A percentile compares a stretch with the other conserved stretches of the same genome.
Evolutionary conservation across 192 early-diverging fungal species (phyloP).

Genomic region (Podila clonocystis): DNA sequence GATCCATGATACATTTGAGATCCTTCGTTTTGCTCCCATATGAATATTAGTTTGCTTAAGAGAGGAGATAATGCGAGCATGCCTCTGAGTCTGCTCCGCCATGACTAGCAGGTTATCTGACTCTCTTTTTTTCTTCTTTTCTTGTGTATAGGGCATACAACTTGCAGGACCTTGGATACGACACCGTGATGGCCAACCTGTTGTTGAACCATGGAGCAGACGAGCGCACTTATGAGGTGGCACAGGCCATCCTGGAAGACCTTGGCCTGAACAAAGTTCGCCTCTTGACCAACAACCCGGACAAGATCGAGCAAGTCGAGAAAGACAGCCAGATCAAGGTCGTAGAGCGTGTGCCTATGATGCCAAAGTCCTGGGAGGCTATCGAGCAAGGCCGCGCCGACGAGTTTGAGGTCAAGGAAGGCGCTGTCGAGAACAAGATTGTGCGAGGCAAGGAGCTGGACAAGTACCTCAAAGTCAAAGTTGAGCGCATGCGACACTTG

Average conservation of each 20-base stretch:
- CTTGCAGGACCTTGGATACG: conserved; percentile 94
- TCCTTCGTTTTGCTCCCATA: conserved; percentile 9
- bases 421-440: conserved; percentile 40
- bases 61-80: no score
- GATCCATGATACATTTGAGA: no score
- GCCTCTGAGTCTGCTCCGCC: no score
- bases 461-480: conserved; percentile 89
- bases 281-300: conserved; percentile 95
- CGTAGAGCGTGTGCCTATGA: conserved; percentile 88
- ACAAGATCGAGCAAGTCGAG: conserved; percentile 88
- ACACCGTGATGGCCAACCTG: conserved; percentile 93
- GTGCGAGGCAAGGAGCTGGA: conserved; percentile 70
- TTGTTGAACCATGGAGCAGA: conserved; percentile 91
- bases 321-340: conserved; percentile 75
- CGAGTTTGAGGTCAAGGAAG: conserved; percentile 33
- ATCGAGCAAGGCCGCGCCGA: conserved; percentile 29
- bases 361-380: conserved; percentile 84
- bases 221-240: conserved; percentile 92
- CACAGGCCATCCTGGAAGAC: conserved; percentile 88
- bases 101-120: not conserved
- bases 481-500: conserved; percentile 92
- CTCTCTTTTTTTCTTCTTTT: conserved; percentile 3
- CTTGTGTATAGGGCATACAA: conserved; percentile 85
- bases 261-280: conserved; percentile 77
- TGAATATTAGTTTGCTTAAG: not conserved